These are phyloP conservation scores for Amanita jacksonii DNA, from an alignment of 768 basidiomycete species.

Conservation along the genomic window DNA sequence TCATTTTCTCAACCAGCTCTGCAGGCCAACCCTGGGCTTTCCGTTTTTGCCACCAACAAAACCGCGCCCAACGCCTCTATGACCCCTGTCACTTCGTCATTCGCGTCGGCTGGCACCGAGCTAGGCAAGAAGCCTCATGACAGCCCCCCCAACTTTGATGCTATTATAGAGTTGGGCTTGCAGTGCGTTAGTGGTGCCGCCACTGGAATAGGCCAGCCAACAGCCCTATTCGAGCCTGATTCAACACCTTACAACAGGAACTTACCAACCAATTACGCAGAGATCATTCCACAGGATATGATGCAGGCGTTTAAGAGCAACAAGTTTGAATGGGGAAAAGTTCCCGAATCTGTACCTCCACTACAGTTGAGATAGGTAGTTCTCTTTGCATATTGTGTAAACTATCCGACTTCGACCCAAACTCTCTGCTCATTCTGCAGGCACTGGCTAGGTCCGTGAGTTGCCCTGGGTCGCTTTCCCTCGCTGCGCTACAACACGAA, in stretches of 20 bases:
- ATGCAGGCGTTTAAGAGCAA: constrained; percentile 43
- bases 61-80: not conserved
- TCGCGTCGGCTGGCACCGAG: not conserved
- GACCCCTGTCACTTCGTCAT: constrained; percentile 10
- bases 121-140: not conserved
- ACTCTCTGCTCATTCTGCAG: no score
- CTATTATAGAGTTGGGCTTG: not conserved
- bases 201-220: constrained; percentile 14
- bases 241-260: constrained; percentile 44
- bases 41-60: not conserved
- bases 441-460: no score
- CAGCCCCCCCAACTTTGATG: constrained; percentile 5
- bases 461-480: no score
- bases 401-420: no score
- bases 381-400: no score
- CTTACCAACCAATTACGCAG: constrained; percentile 51
- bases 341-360: constrained; percentile 73
- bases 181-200: not conserved
- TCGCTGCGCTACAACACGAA: no score
- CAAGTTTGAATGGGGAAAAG: constrained; percentile 56
- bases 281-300: constrained; percentile 40
- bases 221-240: constrained; percentile 37
- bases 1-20: no score
- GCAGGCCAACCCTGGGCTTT: constrained; percentile 2
- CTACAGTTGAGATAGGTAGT: constrained; percentile 47